Base-by-base conservation (phyloP, 148 eudicot species). In the Cornus suecica region DNA sequence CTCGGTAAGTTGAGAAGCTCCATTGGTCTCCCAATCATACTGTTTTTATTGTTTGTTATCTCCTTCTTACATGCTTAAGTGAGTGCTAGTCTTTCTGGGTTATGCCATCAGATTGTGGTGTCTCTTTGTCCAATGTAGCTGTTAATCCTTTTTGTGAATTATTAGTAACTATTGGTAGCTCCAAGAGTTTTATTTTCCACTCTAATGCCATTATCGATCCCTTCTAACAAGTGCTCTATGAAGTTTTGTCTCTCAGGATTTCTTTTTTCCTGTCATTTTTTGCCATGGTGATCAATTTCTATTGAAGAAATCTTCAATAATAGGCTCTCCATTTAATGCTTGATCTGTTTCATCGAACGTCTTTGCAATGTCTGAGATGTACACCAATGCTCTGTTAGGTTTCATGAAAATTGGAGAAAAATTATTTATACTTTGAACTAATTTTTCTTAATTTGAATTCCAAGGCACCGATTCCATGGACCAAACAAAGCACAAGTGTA, bases 1-100 rank as follows among this genome's bases (percentile, higher is more conserved):
- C 77, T 91, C 74, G 99, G 99, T 95, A 85, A 79, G 92, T 76
- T 60, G 64, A 64, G 71, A 51, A 65, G 8, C 54, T 58, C 68
- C 9, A 58, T 8, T 14, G 15, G 3, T 56, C 62, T 22, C 58
- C 22, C 15, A 52, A 13, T 52, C 1, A 5, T n/a, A 13, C n/a
- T n/a, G 62, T 9, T 18, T n/a, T 56, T 65, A 14, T 22, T 74
- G 30, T 56, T 48, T 13, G 24, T 26, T 22, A 56, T 58, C 23
- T 20, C 2, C 23, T 58, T 58, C 62, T 18, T 48, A 48, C 20
- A 48, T 48, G 54, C 54, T 16, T 48, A 48, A 16, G 15, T 48
- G 54, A 14, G 15, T 48, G 54, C 18, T 48, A 48, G 54, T 48
- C 18, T 48, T 48, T 16, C 54, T 48, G 54, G 54, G 4, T 11